A percentile compares a stretch with the other conserved stretches of the same genome.
These are phyloP conservation scores for Pogostemon cablin DNA, from an alignment of 257 asterid genomes.

Conservation along the genomic window DNA sequence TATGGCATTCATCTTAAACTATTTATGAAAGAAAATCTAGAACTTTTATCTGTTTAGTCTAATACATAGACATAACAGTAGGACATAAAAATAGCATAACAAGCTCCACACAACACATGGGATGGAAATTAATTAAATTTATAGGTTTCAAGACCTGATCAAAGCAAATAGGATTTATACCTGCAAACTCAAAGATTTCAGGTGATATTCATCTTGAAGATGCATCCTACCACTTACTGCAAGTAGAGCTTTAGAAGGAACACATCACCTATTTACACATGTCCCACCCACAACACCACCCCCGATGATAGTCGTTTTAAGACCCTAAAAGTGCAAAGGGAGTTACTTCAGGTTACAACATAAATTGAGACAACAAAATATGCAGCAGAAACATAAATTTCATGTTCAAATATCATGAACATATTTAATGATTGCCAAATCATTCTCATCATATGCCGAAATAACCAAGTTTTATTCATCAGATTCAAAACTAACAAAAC, in stretches of 20 bases:
- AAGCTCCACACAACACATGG: slow-evolving; percentile 10
- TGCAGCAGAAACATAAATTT: slow-evolving; percentile 26
- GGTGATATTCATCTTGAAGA: slow-evolving; percentile 59
- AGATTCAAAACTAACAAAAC: slow-evolving; percentile 12
- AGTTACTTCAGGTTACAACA: slow-evolving; percentile 27
- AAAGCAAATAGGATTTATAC: slow-evolving; percentile 29
- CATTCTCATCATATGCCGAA: slow-evolving; percentile 25
- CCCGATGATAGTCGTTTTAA: slow-evolving; percentile 82
- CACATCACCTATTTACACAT: slow-evolving; percentile 90
- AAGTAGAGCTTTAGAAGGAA: slow-evolving; percentile 75
- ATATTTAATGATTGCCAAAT: neutral
- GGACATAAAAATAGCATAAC: neutral
- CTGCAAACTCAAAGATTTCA: slow-evolving; percentile 65
- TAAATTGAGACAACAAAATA: neutral
- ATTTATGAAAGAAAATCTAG: slow-evolving; percentile 8
- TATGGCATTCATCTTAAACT: slow-evolving; percentile 14
- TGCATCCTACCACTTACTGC: slow-evolving; percentile 73
- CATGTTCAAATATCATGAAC: slow-evolving; percentile 21
- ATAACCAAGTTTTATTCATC: neutral
- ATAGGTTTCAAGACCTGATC: neutral
- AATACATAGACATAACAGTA: slow-evolving; percentile 4
- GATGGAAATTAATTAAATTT: neutral
- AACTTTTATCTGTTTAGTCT: neutral
- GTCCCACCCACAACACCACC: slow-evolving; percentile 91
- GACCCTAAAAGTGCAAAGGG: slow-evolving; percentile 50